phyloP scores from a whole-genome alignment of 2,329 filamentous ascomycete genomes.

The Neurospora sp. region DNA sequence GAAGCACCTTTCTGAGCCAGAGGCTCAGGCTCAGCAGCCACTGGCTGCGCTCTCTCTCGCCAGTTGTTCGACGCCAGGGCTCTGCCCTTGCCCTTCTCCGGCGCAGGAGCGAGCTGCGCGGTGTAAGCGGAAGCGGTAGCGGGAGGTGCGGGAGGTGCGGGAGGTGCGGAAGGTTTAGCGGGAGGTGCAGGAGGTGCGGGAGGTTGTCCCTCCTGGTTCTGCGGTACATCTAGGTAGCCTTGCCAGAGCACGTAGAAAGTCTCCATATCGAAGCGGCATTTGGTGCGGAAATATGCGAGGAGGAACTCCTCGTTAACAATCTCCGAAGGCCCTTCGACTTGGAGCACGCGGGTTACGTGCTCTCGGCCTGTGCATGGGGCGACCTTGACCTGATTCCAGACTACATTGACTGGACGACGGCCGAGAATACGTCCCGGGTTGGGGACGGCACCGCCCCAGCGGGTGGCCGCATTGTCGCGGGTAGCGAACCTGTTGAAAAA shows the following conservation, averaged over 20 bases:
- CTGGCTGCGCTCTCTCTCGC: constrained; percentile 10
- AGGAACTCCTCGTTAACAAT: constrained; percentile 36
- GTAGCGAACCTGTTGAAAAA: constrained; percentile 18
- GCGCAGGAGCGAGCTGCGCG: too few species aligned
- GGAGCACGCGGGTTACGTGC: constrained; percentile 27
- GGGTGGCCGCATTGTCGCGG: constrained; percentile 18
- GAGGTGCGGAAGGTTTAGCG: background rate
- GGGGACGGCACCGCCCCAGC: constrained; percentile 2
- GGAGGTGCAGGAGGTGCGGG: background rate
- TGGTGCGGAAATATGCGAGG: constrained; percentile 28
- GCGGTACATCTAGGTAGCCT: background rate
- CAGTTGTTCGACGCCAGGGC: background rate
- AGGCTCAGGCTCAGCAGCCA: rapidly evolving
- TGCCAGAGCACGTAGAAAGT: constrained; percentile 22
- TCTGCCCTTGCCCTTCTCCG: too few species aligned
- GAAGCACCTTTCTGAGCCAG: too few species aligned
- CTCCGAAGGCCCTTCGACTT: constrained; percentile 34
- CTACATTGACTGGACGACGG: constrained; percentile 14
- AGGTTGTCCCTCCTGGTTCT: too few species aligned
- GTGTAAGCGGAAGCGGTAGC: too few species aligned
- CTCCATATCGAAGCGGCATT: constrained; percentile 40
- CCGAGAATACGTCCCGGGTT: constrained; percentile 15
- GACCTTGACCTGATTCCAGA: constrained; percentile 39
- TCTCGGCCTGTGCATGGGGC: constrained; percentile 1
- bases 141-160: background rate